Conservation (phyloP, 192 early-diverging fungal species). For the Podila epicladia region DNA sequence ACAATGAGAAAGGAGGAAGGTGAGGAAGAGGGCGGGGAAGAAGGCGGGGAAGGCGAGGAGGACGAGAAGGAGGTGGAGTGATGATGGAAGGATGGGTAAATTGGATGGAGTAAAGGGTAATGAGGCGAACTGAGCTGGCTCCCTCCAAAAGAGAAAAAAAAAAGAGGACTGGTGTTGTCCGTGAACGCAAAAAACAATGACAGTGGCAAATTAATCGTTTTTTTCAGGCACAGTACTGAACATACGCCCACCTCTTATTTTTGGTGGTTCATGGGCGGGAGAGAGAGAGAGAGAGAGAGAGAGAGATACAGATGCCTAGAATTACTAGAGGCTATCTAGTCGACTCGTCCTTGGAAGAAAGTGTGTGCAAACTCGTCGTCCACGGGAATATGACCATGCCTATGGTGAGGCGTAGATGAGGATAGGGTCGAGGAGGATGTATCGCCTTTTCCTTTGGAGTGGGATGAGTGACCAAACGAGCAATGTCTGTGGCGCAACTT, state of each 20-base stretch:
- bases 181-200: too few species aligned
- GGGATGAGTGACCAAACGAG: background rate
- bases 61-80: background rate
- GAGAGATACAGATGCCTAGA: too few species aligned
- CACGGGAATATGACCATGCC: slow-evolving; percentile 10
- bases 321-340: background rate
- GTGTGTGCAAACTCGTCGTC: slow-evolving; percentile 46
- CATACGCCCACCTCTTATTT: too few species aligned
- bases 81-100: background rate
- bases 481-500: slow-evolving; percentile 8
- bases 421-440: background rate
- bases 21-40: background rate
- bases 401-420: background rate
- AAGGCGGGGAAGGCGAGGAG: background rate
- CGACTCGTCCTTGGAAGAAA: slow-evolving; percentile 21
- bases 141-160: too few species aligned
- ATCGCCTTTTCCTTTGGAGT: background rate
- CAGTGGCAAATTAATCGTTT: too few species aligned
- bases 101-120: background rate
- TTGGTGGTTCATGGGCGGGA: too few species aligned
- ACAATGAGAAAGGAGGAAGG: background rate
- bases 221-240: too few species aligned
- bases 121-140: background rate
- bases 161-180: too few species aligned
- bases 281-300: too few species aligned